These are phyloP conservation scores for Aspergillus cavernicola DNA, from an alignment of 495 filamentous ascomycete species.

Conservation along the genomic window DNA sequence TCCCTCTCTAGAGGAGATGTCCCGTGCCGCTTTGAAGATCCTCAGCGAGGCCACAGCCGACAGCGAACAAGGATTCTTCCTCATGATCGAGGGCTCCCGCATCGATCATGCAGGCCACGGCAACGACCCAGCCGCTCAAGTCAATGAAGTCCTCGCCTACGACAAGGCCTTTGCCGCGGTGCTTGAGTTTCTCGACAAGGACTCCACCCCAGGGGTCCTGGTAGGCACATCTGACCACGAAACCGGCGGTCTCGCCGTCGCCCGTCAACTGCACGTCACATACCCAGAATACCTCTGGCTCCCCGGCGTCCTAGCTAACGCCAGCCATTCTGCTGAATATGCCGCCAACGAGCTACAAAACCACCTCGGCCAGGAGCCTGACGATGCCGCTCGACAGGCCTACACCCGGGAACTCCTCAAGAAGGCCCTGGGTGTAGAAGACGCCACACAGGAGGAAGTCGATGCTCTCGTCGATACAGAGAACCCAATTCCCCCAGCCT, in stretches of 20 bases:
- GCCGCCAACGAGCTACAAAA: conserved; percentile 55
- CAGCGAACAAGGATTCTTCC: conserved; percentile 90
- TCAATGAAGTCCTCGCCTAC: conserved; percentile 89
- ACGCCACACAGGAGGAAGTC: conserved; percentile 70
- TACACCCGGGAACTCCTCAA: conserved; percentile 63
- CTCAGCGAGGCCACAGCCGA: conserved; percentile 79
- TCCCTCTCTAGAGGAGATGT: conserved; percentile 90
- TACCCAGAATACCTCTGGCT: conserved; percentile 87
- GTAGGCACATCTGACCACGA: conserved; percentile 93
- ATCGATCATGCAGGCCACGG: conserved; percentile 96
- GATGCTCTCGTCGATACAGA: conserved; percentile 51
- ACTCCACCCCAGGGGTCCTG: conserved; percentile 68
- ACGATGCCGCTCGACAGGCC: conserved; percentile 23
- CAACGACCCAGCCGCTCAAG: conserved; percentile 94
- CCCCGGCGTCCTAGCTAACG: conserved; percentile 75
- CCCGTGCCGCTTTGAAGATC: conserved; percentile 70
- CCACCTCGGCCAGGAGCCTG: conserved; percentile 42
- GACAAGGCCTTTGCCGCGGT: conserved; percentile 81
- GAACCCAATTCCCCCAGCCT: conserved; percentile 42
- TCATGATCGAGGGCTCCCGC: conserved; percentile 95
- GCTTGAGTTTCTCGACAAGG: conserved; percentile 76
- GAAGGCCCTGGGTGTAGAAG: conserved; percentile 67
- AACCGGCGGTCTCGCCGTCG: conserved; percentile 81
- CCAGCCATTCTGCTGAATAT: conserved; percentile 72
- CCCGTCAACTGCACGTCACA: conserved; percentile 62